A percentile compares a stretch with the other conserved stretches of the same genome.
Evolutionary conservation across 2,329 filamentous ascomycete species (phyloP).

Genomic region (Nothophoma quercina): DNA sequence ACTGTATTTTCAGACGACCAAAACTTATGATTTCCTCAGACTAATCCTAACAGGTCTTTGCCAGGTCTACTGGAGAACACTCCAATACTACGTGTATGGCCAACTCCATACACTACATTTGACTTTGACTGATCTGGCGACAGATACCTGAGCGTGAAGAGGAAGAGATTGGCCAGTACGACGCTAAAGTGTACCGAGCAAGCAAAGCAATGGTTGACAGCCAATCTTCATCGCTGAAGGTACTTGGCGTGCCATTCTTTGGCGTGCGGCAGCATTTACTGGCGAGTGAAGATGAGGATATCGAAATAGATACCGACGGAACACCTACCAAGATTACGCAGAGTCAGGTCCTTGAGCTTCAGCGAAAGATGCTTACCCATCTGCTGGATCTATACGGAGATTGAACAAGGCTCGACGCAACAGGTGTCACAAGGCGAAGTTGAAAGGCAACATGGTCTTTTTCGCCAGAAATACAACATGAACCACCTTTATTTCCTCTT

Average conservation of each 20-base stretch:
- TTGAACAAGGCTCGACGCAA: not conserved
- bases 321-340: slow-evolving; percentile 33
- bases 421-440: not conserved
- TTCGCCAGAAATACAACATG: too few species aligned
- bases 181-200: slow-evolving; percentile 69
- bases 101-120: too few species aligned
- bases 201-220: slow-evolving; percentile 66
- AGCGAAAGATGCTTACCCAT: slow-evolving; percentile 48
- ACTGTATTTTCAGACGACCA: slow-evolving; percentile 56
- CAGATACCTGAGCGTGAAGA: slow-evolving; percentile 58
- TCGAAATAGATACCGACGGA: slow-evolving; percentile 2
- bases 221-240: slow-evolving; percentile 63
- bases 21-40: too few species aligned
- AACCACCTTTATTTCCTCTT: too few species aligned
- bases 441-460: too few species aligned
- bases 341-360: slow-evolving; percentile 38
- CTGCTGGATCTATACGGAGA: slow-evolving; percentile 43
- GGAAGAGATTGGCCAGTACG: slow-evolving; percentile 65
- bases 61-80: slow-evolving; percentile 36
- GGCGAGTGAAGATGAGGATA: slow-evolving; percentile 29
- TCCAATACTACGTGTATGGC: slow-evolving; percentile 32
- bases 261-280: slow-evolving; percentile 37
- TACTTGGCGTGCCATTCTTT: slow-evolving; percentile 54
- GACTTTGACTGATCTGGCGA: not conserved
- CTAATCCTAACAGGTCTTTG: slow-evolving; percentile 32